Evolutionary conservation across 2,329 filamentous ascomycete species (phyloP), one percentile per base, ranked within the genome.

Genomic region (Fusarium keratoplasticum): DNA sequence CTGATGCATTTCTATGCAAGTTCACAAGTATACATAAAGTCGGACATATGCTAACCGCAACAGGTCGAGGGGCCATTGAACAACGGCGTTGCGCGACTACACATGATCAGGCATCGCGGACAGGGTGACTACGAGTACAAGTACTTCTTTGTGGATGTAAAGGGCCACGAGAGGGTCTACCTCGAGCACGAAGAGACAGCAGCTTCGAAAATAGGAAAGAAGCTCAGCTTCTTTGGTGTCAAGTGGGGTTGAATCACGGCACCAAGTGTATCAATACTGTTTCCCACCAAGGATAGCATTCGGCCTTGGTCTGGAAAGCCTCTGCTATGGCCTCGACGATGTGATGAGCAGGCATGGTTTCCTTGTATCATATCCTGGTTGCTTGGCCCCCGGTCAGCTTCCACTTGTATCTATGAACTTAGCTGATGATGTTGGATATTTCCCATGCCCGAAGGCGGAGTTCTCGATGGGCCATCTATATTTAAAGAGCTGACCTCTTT

Each of bases 1-100:
- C 85, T 90, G 72, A 95, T 98, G 89, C 91, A 95, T 76, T 98
- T 98, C 82, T 91, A 96, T 80, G 93, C 94, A 84, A 77, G 90
- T 81, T 33, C 1, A 20, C 6, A 7, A 18, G 14, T 4, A 18
- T 29, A 13, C 40, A 2, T 14, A 16, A 4, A 18, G 18, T 16
- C 16, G 10, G 29, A 1, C 44, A 25, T 2, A 16, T 10, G 22
- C 69, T 78, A 54, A 78, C 42, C 54, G 20, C 4, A 6, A 2
- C 80, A 94, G 89, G 92, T 97, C 42, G 91, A 95, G 80, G 96
- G 96, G 0, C 92, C 94, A 3, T 85, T 89, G 36, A 93, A 92
- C 63, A 89, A 89, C 29, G 96, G 95, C 16, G 87, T 92, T 1
- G 95, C 95, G 8, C 87, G 91, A 74, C 85, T 97, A 63, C 95